These are phyloP conservation scores for Agaricus subrufescens DNA, from an alignment of 768 basidiomycete species.

Conservation along the genomic window DNA sequence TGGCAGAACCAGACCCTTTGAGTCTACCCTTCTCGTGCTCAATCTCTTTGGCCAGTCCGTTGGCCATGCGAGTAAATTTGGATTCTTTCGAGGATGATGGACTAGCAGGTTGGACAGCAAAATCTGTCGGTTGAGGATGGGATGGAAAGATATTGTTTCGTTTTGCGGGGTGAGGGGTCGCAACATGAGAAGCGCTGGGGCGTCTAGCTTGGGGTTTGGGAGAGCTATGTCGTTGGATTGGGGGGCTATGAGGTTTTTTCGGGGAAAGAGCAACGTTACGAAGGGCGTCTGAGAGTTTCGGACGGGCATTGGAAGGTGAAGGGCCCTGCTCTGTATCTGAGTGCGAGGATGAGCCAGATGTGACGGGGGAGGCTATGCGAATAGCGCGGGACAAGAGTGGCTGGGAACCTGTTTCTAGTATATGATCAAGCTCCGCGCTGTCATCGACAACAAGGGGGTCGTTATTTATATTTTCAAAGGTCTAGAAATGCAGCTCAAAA, in stretches of 20 bases:
- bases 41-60: constrained; percentile 52
- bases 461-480: constrained; percentile 32
- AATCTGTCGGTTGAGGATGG: constrained; percentile 38
- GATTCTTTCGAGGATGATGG: constrained; percentile 47
- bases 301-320: constrained; percentile 31
- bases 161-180: constrained; percentile 30
- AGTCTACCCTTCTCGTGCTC: constrained; percentile 27
- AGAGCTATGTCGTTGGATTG: constrained; percentile 19
- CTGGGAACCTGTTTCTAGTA: constrained; percentile 49
- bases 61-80: constrained; percentile 57
- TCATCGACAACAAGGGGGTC: constrained; percentile 59
- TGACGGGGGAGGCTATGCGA: constrained; percentile 44
- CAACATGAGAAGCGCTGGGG: constrained; percentile 10
- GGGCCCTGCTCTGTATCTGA: constrained; percentile 46
- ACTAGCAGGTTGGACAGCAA: constrained; percentile 56
- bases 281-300: constrained; percentile 68
- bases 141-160: constrained; percentile 23
- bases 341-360: constrained; percentile 41
- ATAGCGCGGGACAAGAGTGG: constrained; percentile 27
- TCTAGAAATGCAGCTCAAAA: constrained; percentile 15
- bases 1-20: constrained; percentile 2
- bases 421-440: constrained; percentile 57
- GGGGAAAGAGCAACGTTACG: constrained; percentile 72
- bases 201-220: background rate
- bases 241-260: constrained; percentile 58